Conservation (phyloP, 2,329 filamentous ascomycete genomes). For the Akanthomyces muscarius region DNA sequence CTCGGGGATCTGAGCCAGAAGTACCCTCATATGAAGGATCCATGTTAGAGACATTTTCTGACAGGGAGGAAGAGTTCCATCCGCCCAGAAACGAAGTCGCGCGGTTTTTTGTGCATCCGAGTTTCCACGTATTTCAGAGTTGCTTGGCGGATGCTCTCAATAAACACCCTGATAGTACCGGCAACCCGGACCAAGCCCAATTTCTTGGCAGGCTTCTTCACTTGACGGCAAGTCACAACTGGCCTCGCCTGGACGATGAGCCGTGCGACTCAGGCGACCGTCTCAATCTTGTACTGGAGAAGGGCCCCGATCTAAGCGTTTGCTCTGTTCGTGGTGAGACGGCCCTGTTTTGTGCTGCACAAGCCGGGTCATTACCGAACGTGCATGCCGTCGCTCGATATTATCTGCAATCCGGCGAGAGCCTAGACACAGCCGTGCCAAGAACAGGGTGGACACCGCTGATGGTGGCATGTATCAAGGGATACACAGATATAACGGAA, state of each 20-base stretch:
- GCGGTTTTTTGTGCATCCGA: not conserved
- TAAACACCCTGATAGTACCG: not conserved
- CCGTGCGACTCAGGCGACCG: not conserved
- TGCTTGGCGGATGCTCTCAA: too few species aligned
- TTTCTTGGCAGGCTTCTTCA: slow-evolving; percentile 9
- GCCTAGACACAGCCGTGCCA: slow-evolving; percentile 23
- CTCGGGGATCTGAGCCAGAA: too few species aligned
- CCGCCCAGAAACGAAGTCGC: not conserved
- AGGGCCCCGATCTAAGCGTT: not conserved
- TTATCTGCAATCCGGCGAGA: slow-evolving; percentile 12
- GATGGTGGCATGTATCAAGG: slow-evolving; percentile 28
- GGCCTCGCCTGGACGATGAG: too few species aligned
- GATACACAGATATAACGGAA: slow-evolving; percentile 24
- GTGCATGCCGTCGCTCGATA: slow-evolving; percentile 18
- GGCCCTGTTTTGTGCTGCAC: slow-evolving; percentile 26
- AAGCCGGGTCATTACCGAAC: slow-evolving; percentile 18
- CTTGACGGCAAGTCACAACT: slow-evolving; percentile 1
- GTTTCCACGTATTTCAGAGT: not conserved
- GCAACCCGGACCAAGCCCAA: not conserved
- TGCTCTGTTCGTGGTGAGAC: slow-evolving; percentile 17
- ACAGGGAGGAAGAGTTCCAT: not conserved
- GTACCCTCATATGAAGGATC: too few species aligned
- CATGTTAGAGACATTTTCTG: not conserved
- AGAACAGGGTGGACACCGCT: slow-evolving; percentile 32
- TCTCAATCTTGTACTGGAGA: not conserved